Percentiles rank a stretch among this genome's conserved stretches.
Conservation (phyloP, 2,329 filamentous ascomycete genomes). For the Pseudocercospora cruenta region DNA sequence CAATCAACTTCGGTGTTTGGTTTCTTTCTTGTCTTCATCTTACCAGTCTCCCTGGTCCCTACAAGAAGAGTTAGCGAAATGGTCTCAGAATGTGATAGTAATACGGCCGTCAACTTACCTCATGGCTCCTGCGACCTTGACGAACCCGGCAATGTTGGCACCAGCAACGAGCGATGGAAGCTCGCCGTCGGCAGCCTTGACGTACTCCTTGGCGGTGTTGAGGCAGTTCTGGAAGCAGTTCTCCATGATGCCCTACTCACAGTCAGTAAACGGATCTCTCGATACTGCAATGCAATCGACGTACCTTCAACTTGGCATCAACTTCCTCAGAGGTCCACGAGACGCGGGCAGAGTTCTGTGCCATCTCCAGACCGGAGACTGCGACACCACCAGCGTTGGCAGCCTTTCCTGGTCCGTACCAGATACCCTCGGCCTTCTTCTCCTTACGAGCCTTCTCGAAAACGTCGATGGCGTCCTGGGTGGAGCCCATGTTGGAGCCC, state of each 20-base stretch:
- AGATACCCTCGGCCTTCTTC: conserved; percentile 74
- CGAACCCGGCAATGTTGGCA: conserved; percentile 96
- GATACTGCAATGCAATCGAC: background rate
- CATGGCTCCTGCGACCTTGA: conserved; percentile 91
- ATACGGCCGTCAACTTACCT: no score
- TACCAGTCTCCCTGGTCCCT: no score
- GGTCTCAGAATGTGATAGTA: no score
- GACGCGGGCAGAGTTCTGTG: conserved; percentile 89
- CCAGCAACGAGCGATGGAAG: conserved; percentile 89
- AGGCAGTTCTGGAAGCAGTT: conserved; percentile 88
- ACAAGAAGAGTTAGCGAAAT: no score
- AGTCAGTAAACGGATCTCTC: no score
- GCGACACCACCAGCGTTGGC: conserved; percentile 97
- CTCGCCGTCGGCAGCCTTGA: conserved; percentile 75
- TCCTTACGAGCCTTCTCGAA: conserved; percentile 78
- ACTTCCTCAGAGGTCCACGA: conserved; percentile 89
- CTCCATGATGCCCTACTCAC: conserved; percentile 85
- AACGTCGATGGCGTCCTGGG: conserved; percentile 88
- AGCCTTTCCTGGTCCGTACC: conserved; percentile 95
- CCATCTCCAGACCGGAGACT: conserved; percentile 97
- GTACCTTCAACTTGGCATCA: conserved; percentile 40
- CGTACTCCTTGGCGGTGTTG: conserved; percentile 86
- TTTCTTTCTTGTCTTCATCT: no score
- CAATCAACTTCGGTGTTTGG: no score
- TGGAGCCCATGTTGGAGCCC: conserved; percentile 99